Base-by-base conservation (phyloP, 805 yeast genomes). In the Isabelozyma heimii region DNA sequence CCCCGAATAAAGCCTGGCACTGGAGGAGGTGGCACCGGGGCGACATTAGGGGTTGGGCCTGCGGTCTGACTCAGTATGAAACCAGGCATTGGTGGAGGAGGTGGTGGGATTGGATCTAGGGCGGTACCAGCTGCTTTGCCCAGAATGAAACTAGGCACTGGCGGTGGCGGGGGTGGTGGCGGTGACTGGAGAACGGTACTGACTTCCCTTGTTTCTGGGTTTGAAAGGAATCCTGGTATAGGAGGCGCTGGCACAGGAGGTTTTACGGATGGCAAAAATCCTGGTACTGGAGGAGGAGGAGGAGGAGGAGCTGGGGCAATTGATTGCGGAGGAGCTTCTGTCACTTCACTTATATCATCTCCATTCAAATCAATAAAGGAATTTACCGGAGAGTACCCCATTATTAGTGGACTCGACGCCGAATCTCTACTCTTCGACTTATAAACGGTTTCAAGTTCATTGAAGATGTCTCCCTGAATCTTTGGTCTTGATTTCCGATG, bases 211-310 rank as follows among this genome's bases (percentile, higher is more conserved):
- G 28, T 17, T 37, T 16, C 37, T 14, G 45, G 43, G 5, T 44
- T 37, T 3, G 35, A 45, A 12, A 56, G 40, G 37, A 56, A 47
- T 12, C 44, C 30, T 8, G 62, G 63, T 26, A 55, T 24, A 13
- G 63, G 63, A 7, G 60, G 61, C 35, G 65, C 62, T n/a, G 65
- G 61, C n/a, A 64, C 60, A 27, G 58, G 53, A 28, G 46, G 42
- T 41, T 28, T 48, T 35, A 47, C 47, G 15, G 50, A 45, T 4
- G 17, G 3, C 10, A 42, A 30, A 13, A 24, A 33, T 17, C 37
- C 50, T 17, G 53, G 56, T 6, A 59, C 58, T 15, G 63, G 63
- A 20, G 59, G 63, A 3, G 57, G 53, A 4, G 57, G 53, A 4
- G 58, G 52, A 9, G 57, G 52, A 12, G 56, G 43, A 2, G 41